A percentile compares a stretch with the other conserved stretches of the same genome.
These are phyloP conservation scores for Rhynchospora tenuis DNA, from an alignment of 176 grass and related monocot species.

Conservation along the genomic window DNA sequence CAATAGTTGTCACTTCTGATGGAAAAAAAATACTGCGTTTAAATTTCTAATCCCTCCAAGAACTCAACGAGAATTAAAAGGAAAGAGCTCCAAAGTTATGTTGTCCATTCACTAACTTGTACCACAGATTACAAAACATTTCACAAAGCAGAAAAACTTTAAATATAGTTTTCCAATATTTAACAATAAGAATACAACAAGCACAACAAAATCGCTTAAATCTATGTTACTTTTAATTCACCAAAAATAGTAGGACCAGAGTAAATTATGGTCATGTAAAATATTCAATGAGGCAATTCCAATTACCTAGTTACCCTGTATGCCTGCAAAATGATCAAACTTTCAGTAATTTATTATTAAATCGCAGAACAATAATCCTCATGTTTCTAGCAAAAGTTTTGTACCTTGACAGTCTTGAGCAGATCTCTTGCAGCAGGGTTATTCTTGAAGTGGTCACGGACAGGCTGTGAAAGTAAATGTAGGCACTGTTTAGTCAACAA, in stretches of 20 bases:
- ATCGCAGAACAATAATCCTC: background rate
- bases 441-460: constrained; percentile 77
- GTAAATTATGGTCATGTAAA: background rate
- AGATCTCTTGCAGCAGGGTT: constrained; percentile 56
- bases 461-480: constrained; percentile 50
- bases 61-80: no score
- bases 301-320: constrained; percentile 51
- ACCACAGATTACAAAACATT: background rate
- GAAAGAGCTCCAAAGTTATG: no score
- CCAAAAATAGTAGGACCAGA: background rate
- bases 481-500: background rate
- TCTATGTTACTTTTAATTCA: background rate
- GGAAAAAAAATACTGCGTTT: no score
- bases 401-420: constrained; percentile 80
- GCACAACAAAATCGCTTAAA: background rate
- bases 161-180: background rate
- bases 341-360: background rate
- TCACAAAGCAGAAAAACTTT: background rate
- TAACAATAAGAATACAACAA: background rate
- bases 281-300: background rate
- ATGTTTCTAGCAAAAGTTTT: background rate
- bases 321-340: constrained; percentile 33
- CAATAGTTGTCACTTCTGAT: no score
- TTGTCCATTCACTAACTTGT: background rate
- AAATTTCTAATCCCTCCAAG: no score